Conservation (phyloP, 176 grass and related monocot species). For the Oryza meyeriana region DNA sequence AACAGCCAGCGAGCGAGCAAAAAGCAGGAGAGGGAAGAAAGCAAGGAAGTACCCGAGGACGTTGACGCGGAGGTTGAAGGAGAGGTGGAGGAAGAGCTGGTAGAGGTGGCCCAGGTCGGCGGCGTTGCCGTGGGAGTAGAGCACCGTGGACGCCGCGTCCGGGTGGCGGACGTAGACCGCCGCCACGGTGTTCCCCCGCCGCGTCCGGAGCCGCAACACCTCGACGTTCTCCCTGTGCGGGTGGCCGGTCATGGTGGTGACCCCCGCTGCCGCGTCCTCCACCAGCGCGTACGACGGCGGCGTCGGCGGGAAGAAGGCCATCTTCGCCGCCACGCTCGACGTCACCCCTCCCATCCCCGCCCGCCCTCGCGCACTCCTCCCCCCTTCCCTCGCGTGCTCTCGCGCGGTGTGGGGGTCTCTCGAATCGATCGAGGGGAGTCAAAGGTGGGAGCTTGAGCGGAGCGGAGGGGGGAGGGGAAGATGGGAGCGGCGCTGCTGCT, state of each 20-base stretch:
- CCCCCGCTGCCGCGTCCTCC: slow-evolving; percentile 46
- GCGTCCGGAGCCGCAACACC: slow-evolving; percentile 66
- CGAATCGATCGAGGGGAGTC: slow-evolving; percentile 1
- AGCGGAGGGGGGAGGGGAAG: background rate
- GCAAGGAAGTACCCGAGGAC: slow-evolving; percentile 54
- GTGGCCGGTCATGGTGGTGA: slow-evolving; percentile 61
- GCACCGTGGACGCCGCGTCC: slow-evolving; percentile 61
- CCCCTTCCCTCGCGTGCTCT: background rate
- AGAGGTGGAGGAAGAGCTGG: slow-evolving; percentile 91
- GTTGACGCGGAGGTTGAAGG: slow-evolving; percentile 87
- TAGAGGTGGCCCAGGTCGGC: slow-evolving; percentile 89
- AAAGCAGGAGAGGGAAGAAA: background rate
- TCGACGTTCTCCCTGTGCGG: slow-evolving; percentile 88
- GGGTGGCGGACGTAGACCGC: slow-evolving; percentile 83
- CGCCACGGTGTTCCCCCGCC: slow-evolving; percentile 54
- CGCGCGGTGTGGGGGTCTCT: too few species aligned
- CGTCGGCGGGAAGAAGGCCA: slow-evolving; percentile 90
- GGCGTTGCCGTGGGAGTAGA: slow-evolving; percentile 93
- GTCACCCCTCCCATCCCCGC: slow-evolving; percentile 82
- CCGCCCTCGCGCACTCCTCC: background rate
- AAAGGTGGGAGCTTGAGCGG: slow-evolving; percentile 14
- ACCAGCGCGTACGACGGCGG: slow-evolving; percentile 82
- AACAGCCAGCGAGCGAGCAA: background rate
- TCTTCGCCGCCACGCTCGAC: slow-evolving; percentile 90
- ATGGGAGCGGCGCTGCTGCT: background rate